Percentiles rank a stretch among this genome's conserved stretches.
phyloP scores from a whole-genome alignment of 371 early-diverging fungal genomes.

The Mycotypha africana region DNA sequence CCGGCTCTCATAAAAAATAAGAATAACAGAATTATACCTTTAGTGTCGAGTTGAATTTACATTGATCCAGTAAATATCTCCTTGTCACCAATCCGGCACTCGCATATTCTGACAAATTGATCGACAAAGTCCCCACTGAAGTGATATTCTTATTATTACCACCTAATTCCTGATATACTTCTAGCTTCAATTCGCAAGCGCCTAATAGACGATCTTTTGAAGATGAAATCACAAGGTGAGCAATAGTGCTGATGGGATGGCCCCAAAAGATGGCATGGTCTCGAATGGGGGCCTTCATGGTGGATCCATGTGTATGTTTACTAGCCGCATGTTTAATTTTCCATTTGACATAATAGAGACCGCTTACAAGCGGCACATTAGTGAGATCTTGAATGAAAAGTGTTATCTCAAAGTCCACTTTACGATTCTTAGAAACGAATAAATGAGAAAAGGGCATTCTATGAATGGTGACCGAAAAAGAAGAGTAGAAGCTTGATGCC shows the following conservation, averaged over 20 bases:
- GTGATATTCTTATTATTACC: slow-evolving; percentile 47
- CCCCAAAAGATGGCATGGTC: slow-evolving; percentile 55
- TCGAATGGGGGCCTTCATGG: slow-evolving; percentile 38
- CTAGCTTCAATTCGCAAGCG: slow-evolving; percentile 55
- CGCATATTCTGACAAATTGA: slow-evolving; percentile 46
- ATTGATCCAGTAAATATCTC: slow-evolving; percentile 37
- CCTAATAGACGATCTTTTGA: slow-evolving; percentile 51
- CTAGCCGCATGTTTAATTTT: slow-evolving; percentile 17
- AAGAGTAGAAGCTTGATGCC: too few relatives aligned
- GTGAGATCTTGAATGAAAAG: slow-evolving; percentile 23
- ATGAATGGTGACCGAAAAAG: too few relatives aligned
- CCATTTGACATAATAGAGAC: slow-evolving; percentile 29
- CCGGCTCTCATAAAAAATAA: neutral
- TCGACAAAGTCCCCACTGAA: slow-evolving; percentile 41
- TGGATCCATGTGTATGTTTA: slow-evolving; percentile 24
- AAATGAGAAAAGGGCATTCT: slow-evolving; percentile 25
- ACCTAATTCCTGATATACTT: slow-evolving; percentile 54
- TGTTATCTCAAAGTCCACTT: slow-evolving; percentile 20
- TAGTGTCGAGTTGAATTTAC: slow-evolving; percentile 45
- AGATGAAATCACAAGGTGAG: slow-evolving; percentile 42
- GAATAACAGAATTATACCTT: slow-evolving; percentile 18
- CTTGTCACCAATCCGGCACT: slow-evolving; percentile 23
- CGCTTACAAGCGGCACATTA: slow-evolving; percentile 36
- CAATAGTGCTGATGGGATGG: slow-evolving; percentile 25
- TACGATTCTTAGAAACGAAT: slow-evolving; percentile 27